Evolutionary conservation across 2,329 filamentous ascomycete species (phyloP).

Genomic region (Venturia carpophila): DNA sequence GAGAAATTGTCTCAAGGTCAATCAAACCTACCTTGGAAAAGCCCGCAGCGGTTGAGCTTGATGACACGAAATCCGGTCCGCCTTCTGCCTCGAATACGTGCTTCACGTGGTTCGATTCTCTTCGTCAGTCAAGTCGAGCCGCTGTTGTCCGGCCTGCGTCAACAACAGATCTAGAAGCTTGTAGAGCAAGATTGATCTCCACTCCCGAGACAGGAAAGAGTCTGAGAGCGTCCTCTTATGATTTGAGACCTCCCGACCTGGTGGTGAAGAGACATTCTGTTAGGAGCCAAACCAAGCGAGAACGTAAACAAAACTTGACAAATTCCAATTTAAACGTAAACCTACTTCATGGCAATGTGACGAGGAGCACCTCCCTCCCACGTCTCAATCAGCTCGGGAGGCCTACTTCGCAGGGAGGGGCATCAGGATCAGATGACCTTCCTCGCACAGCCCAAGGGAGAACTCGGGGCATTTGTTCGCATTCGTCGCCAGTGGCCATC

Average conservation of each 20-base stretch:
- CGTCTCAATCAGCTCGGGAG: neutral
- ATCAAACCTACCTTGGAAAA: constrained; percentile 28
- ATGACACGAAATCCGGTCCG: neutral
- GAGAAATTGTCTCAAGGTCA: constrained; percentile 3
- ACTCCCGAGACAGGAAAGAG: neutral
- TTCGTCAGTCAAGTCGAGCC: constrained; percentile 23
- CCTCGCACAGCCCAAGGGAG: neutral
- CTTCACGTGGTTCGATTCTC: constrained; percentile 38
- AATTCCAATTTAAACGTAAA: neutral
- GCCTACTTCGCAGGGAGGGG: neutral
- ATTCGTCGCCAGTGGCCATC: neutral
- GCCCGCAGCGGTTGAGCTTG: constrained; percentile 24
- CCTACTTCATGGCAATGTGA: neutral
- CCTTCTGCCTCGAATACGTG: constrained; percentile 27
- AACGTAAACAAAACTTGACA: neutral
- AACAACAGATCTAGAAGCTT: neutral
- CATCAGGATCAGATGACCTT: neutral
- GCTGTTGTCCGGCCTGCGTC: constrained; percentile 5
- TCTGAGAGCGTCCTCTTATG: constrained; percentile 2
- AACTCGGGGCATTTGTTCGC: neutral
- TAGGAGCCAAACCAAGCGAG: neutral
- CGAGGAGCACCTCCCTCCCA: neutral
- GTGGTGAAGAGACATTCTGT: neutral
- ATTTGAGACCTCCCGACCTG: neutral
- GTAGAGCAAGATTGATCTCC: neutral